Base-by-base conservation (phyloP, 345 rosid species). In the Atalantia buxifolia region DNA sequence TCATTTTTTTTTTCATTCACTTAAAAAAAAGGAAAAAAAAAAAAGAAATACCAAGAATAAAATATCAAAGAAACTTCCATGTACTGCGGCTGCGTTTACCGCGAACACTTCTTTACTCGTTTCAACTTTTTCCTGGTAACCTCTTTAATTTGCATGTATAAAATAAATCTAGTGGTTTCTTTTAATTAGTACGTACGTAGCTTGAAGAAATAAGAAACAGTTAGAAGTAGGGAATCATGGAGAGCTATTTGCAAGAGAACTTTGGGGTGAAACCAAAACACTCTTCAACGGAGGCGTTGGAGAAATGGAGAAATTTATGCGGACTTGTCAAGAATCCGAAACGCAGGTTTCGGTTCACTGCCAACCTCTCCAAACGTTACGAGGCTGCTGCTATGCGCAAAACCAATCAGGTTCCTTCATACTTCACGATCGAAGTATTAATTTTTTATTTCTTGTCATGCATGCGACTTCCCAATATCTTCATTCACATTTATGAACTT, bases 381-480 rank as follows among this genome's bases (percentile, higher is more conserved):
- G 98, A 95, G 85, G 98, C 97, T 42, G 98, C 94, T 35, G 95
- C 90, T 5, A 95, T 95, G 98, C 97, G 98, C 9, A 83, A 82
- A 7, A 88, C 93, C 88, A 90, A 95, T 84, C 92, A 90, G 87
- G 57, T 53, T 53, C 57, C 21, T 53, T 16, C 57, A 16, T 53
- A 16, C 2, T 53, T 53, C 57, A 53, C 2, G 50, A 42, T 42
- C 50, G 16, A 9, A 2, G 16, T 45, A 45, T 13, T 45, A 12
- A 45, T 45, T 45, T 18, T 45, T 14, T 12, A 45, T 45, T 45
- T 45, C 16, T 45, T 45, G 0, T 13, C 50, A 13, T 45, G 50
- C 50, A 45, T 3, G 50, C 13, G 0, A 45, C 5, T 13, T 45
- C 50, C 50, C 50, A 3, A 45, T 45, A 13, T 45, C 13, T 45